Percentiles rank a stretch among this genome's conserved stretches.
These are phyloP conservation scores for Seiridium cupressi DNA, from an alignment of 2,329 filamentous ascomycete species.

Conservation along the genomic window DNA sequence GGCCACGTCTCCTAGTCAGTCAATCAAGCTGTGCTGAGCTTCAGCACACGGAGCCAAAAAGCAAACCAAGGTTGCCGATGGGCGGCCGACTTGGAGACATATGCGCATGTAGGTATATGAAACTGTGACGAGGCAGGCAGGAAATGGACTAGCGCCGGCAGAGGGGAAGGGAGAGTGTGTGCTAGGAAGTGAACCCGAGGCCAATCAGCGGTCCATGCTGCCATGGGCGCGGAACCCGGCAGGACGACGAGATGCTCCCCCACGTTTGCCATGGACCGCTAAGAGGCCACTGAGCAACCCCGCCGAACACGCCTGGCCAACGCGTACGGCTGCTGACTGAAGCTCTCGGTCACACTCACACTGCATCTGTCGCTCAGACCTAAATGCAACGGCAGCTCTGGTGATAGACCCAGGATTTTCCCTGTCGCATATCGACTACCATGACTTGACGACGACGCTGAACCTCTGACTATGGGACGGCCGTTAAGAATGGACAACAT, in stretches of 20 bases:
- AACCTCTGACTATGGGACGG: slow-evolving; percentile 25
- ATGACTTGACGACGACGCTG: slow-evolving; percentile 19
- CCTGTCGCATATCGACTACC: not conserved
- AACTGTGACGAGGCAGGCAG: not conserved
- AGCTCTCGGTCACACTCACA: not conserved
- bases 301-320: not conserved
- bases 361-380: not conserved
- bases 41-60: too few relatives aligned
- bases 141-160: not conserved
- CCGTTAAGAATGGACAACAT: slow-evolving; percentile 51
- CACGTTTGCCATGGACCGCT: not conserved
- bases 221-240: too few relatives aligned
- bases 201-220: too few relatives aligned
- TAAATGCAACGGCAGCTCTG: not conserved
- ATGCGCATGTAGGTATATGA: not conserved
- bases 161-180: not conserved
- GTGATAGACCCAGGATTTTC: not conserved
- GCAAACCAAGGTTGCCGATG: too few relatives aligned
- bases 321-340: slow-evolving; percentile 2
- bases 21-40: too few relatives aligned
- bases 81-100: not conserved
- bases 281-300: not conserved
- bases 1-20: too few relatives aligned
- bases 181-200: too few relatives aligned
- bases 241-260: too few relatives aligned